Base-by-base conservation (phyloP, 2,329 filamentous ascomycete genomes). In the Dactylellina drechsleri region DNA sequence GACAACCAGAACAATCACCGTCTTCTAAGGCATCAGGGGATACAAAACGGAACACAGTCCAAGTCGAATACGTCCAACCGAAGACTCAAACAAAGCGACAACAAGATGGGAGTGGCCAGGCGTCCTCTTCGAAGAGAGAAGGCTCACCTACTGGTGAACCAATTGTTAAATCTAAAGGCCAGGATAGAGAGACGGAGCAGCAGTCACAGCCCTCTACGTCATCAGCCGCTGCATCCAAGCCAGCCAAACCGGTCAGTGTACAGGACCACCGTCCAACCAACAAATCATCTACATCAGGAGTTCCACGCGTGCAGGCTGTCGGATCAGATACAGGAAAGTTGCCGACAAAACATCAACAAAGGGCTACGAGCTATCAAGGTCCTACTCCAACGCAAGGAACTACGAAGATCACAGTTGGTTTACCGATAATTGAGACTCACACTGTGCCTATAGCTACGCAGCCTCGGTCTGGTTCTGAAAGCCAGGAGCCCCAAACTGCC, bases 61-160 rank as follows among this genome's bases (percentile, higher is more conserved):
- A 99, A 83, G 92, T 99, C 76, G 95, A 99, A 84, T 99, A 99
- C 82, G 95, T 98, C 67, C 91, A 93, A 18, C 95, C 95, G 23
- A 89, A 90, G 26, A 96, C 92, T 4, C 89, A 94, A 80, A 97
- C 94, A 0, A 87, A 90, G 76, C 88, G 94, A 77, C 87, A 87
- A 36, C 72, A 68, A 40, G 16, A 31, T 15, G 50, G 50, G 43
- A 52, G 40, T 8, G 72, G 71, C n/a, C 62, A 67, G 49, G 28
- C 66, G 8, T 61, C 68, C 12, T 43, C 60, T 47, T 70, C 65
- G 56, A 70, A 71, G 65, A 70, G 71, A 31, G 72, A 67, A 52
- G 43, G 60, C 2, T 59, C 64, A 20, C 47, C 64, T 23, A 65
- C 49, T 23, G 59, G 71, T 47, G 56, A 66, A 45, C 43, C 60